Conservation (phyloP, 177 flowering plant genomes). For the Vitis hybrid region DNA sequence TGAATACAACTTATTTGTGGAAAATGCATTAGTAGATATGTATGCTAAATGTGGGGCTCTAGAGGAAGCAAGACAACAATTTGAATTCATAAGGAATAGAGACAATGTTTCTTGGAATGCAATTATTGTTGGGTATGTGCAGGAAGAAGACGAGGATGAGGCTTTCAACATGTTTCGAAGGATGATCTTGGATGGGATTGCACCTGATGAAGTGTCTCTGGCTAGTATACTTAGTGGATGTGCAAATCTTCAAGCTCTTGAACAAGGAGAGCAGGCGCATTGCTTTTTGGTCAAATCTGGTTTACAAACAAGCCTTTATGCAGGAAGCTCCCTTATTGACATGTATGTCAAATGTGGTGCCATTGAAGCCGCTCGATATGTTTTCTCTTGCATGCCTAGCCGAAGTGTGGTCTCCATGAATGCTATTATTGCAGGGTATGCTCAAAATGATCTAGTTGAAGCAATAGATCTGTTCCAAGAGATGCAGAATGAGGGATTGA, state of each 20-base stretch:
- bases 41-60: constrained; percentile 76
- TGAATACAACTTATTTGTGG: constrained; percentile 56
- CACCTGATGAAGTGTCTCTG: constrained; percentile 74
- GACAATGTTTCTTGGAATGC: constrained; percentile 90
- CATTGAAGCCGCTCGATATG: constrained; percentile 41
- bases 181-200: constrained; percentile 51
- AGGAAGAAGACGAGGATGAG: constrained; percentile 52
- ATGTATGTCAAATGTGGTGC: constrained; percentile 85
- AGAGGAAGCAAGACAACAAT: constrained; percentile 56
- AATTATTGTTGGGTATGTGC: constrained; percentile 77
- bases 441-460: constrained; percentile 38
- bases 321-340: constrained; percentile 82
- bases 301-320: constrained; percentile 59
- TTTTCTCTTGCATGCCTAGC: constrained; percentile 50
- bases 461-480: constrained; percentile 45
- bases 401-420: constrained; percentile 64
- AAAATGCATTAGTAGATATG: constrained; percentile 84
- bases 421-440: constrained; percentile 74
- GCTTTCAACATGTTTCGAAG: constrained; percentile 57
- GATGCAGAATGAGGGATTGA: constrained; percentile 54
- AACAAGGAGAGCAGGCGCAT: constrained; percentile 62
- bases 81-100: constrained; percentile 48
- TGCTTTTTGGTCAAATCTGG: constrained; percentile 59
- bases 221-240: constrained; percentile 80
- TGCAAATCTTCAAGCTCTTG: constrained; percentile 55